These are phyloP conservation scores for Plenodomus biglobosus DNA, from an alignment of 2,329 filamentous ascomycete species.

Conservation along the genomic window DNA sequence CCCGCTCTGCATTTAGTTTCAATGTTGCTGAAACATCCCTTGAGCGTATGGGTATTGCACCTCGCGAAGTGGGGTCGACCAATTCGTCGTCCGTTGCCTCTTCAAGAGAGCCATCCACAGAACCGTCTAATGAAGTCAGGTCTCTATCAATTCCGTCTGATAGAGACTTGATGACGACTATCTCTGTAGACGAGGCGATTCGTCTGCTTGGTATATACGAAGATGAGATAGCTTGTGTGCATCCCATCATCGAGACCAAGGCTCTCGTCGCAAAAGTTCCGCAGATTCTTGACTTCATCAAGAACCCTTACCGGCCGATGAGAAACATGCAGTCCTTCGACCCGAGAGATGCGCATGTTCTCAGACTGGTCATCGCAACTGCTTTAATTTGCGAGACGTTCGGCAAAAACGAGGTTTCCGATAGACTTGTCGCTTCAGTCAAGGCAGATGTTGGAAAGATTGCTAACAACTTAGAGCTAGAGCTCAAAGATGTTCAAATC, in stretches of 20 bases:
- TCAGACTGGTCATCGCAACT: conserved; percentile 19
- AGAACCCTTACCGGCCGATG: conserved; percentile 1
- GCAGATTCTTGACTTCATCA: conserved; percentile 8
- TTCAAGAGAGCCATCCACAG: conserved; percentile 14
- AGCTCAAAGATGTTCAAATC: conserved; percentile 25
- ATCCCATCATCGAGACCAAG: conserved; percentile 21
- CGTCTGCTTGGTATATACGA: conserved; percentile 19
- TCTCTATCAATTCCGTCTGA: background rate
- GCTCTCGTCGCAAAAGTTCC: conserved; percentile 9
- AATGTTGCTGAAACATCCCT: conserved; percentile 23
- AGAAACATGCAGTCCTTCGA: background rate
- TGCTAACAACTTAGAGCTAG: conserved; percentile 11
- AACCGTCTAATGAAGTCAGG: background rate
- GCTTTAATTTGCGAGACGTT: conserved; percentile 17
- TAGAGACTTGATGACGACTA: conserved; percentile 6
- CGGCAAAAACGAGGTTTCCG: conserved; percentile 17
- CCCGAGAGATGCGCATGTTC: conserved; percentile 18
- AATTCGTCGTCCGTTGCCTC: conserved; percentile 8
- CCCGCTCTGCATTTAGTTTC: conserved; percentile 23
- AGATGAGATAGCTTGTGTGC: conserved; percentile 18
- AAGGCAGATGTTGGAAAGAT: conserved; percentile 19
- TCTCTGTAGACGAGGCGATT: conserved; percentile 12
- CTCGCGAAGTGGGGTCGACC: conserved; percentile 1
- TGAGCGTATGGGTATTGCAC: conserved; percentile 13
- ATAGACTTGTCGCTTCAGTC: conserved; percentile 14